Conservation (phyloP, 768 basidiomycete species). For the Mycena vulgaris region DNA sequence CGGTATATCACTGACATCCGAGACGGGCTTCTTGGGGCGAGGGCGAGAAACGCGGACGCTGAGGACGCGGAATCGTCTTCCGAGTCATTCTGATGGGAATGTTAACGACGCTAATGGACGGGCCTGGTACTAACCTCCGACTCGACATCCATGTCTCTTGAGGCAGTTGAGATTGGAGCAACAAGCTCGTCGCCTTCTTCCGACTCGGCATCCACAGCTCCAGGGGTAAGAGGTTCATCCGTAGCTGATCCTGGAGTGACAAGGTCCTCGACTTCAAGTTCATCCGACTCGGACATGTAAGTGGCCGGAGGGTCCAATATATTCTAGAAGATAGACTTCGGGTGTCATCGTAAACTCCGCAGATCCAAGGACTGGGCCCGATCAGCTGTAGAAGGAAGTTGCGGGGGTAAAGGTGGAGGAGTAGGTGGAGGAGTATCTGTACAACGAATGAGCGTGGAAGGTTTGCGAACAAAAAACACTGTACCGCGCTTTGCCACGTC, state of each 20-base stretch:
- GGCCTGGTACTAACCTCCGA: not conserved
- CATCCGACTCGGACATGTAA: slow-evolving; percentile 6
- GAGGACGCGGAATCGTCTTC: not conserved
- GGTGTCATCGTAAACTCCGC: slow-evolving; percentile 36
- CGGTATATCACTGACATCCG: not conserved
- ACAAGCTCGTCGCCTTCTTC: not conserved
- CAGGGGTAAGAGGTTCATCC: not conserved
- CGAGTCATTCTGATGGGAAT: not conserved
- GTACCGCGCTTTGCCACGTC: not conserved
- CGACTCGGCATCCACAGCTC: not conserved
- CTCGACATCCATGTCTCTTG: not conserved
- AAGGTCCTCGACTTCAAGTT: slow-evolving; percentile 11
- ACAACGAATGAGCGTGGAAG: not conserved
- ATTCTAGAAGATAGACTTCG: slow-evolving; percentile 35
- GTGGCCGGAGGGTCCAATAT: slow-evolving; percentile 25
- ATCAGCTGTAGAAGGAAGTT: not conserved
- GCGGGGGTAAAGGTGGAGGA: not conserved
- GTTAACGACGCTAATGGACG: not conserved
- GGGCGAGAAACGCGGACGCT: no score
- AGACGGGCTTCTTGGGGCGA: slow-evolving; percentile 5
- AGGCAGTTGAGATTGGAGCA: not conserved
- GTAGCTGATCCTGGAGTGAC: not conserved
- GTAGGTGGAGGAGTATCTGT: not conserved
- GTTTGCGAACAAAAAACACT: no score
- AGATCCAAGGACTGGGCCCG: not conserved